Conservation (phyloP, 805 yeast genomes). For the Sugiyamaella americana region DNA sequence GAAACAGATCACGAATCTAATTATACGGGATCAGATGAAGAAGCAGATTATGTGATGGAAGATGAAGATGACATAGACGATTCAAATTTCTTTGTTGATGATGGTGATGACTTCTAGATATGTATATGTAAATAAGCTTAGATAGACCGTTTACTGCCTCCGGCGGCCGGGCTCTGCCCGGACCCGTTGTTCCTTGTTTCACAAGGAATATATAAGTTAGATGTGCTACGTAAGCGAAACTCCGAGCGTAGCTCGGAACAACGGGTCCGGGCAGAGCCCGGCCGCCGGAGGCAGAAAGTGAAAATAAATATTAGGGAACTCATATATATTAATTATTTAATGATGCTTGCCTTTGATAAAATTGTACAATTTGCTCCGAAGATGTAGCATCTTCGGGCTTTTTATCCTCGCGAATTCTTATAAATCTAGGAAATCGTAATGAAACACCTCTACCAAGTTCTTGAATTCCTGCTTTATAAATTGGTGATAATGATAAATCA, state of each 20-base stretch:
- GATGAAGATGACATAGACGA: conserved; percentile 12
- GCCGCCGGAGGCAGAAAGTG: no score
- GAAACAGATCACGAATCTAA: neutral
- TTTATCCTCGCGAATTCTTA: conserved; percentile 81
- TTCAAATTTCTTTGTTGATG: conserved; percentile 11
- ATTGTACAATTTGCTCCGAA: conserved; percentile 75
- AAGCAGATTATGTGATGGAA: conserved; percentile 18
- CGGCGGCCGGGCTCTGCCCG: neutral
- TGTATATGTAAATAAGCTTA: neutral
- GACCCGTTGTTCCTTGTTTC: no score
- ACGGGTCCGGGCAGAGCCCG: no score
- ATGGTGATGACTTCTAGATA: conserved; percentile 6
- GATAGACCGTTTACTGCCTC: neutral
- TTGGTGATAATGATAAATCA: conserved; percentile 80
- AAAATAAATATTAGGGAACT: no score
- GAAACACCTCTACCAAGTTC: conserved; percentile 79
- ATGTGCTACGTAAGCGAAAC: no score
- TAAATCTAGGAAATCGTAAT: conserved; percentile 79
- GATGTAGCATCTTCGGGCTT: conserved; percentile 80
- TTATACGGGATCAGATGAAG: conserved; percentile 10
- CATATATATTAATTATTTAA: neutral
- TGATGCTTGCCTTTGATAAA: conserved; percentile 66
- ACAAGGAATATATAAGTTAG: no score
- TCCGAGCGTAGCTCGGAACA: no score
- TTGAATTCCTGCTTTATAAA: conserved; percentile 76